A percentile compares a stretch with the other conserved stretches of the same genome.
Evolutionary conservation across 192 early-diverging fungal genomes (phyloP).

Genomic region (Coemansia aciculifera): DNA sequence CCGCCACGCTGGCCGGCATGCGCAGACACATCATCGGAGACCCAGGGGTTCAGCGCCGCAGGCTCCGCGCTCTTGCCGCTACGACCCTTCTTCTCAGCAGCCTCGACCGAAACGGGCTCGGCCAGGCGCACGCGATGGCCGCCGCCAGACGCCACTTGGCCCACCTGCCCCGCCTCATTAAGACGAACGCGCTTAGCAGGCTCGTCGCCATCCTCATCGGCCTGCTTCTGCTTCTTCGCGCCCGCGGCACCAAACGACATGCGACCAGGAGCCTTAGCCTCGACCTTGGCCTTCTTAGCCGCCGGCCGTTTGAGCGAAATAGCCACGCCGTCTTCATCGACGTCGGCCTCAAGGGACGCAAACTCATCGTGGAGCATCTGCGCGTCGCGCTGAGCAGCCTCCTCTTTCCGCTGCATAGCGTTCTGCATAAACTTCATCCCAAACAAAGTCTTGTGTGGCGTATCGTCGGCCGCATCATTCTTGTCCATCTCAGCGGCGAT

Average conservation of each 20-base stretch:
- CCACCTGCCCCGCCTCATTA: conserved; percentile 52
- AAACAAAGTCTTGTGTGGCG: conserved; percentile 77
- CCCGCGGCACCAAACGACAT: conserved; percentile 47
- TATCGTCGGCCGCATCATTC: conserved; percentile 45
- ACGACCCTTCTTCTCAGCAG: conserved; percentile 22
- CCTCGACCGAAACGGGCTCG: conserved; percentile 57
- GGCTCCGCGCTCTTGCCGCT: conserved; percentile 17
- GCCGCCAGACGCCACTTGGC: conserved; percentile 55
- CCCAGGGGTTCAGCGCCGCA: conserved; percentile 76
- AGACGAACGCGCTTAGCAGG: conserved; percentile 51
- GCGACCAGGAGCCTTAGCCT: conserved; percentile 28
- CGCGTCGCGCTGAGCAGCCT: conserved; percentile 49
- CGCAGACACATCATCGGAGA: conserved; percentile 57
- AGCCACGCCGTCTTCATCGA: conserved; percentile 31
- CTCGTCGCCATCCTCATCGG: conserved; percentile 30
- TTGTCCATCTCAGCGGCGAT: conserved; percentile 19
- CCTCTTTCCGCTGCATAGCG: conserved; percentile 62
- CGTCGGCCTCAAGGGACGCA: conserved; percentile 35
- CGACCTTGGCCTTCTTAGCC: background rate
- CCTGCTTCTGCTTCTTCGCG: conserved; percentile 8
- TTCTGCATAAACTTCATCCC: conserved; percentile 99
- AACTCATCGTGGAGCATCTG: conserved; percentile 42
- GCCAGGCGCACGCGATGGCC: conserved; percentile 60
- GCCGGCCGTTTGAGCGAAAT: conserved; percentile 16
- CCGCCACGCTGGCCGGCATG: conserved; percentile 25